phyloP scores from a whole-genome alignment of 352 stramenopile species.

The Pythium volutum region DNA sequence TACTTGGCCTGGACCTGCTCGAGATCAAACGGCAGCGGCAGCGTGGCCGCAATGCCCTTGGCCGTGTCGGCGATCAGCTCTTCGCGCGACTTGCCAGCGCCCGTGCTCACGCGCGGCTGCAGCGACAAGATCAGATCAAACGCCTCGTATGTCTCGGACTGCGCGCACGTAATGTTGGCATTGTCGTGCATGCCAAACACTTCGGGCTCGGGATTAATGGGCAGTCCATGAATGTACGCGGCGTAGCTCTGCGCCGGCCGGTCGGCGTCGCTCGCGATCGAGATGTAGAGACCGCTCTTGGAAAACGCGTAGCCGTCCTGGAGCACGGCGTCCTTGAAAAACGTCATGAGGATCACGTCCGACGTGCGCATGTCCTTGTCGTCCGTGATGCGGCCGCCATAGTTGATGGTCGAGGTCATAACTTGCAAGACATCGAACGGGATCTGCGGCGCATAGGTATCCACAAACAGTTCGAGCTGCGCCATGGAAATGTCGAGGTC shows the following conservation, averaged over 20 bases:
- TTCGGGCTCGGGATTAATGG: slow-evolving; percentile 88
- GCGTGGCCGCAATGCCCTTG: slow-evolving; percentile 58
- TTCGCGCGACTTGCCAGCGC: slow-evolving; percentile 67
- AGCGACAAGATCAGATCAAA: slow-evolving; percentile 88
- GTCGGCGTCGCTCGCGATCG: slow-evolving; percentile 66
- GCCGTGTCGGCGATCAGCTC: slow-evolving; percentile 76
- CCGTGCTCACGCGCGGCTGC: slow-evolving; percentile 65
- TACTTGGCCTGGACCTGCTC: slow-evolving; percentile 81
- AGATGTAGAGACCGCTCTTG: slow-evolving; percentile 85
- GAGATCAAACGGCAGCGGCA: slow-evolving; percentile 70
- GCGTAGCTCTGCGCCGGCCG: slow-evolving; percentile 84
- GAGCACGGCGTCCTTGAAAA: slow-evolving; percentile 85
- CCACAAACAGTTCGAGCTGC: slow-evolving; percentile 85
- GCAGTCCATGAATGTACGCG: slow-evolving; percentile 92
- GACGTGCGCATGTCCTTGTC: slow-evolving; percentile 93
- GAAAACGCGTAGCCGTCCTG: slow-evolving; percentile 78
- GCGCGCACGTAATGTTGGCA: slow-evolving; percentile 92
- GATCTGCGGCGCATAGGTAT: slow-evolving; percentile 84
- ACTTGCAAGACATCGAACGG: slow-evolving; percentile 90
- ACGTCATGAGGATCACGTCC: slow-evolving; percentile 87
- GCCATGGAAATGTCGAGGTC: slow-evolving; percentile 90
- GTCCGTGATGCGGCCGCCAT: slow-evolving; percentile 92
- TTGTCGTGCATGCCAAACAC: slow-evolving; percentile 96
- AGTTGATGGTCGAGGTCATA: slow-evolving; percentile 94
- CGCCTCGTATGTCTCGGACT: slow-evolving; percentile 87